Evolutionary conservation across 129 eudicot species (phyloP).

Genomic region (Artemisia tridentata): DNA sequence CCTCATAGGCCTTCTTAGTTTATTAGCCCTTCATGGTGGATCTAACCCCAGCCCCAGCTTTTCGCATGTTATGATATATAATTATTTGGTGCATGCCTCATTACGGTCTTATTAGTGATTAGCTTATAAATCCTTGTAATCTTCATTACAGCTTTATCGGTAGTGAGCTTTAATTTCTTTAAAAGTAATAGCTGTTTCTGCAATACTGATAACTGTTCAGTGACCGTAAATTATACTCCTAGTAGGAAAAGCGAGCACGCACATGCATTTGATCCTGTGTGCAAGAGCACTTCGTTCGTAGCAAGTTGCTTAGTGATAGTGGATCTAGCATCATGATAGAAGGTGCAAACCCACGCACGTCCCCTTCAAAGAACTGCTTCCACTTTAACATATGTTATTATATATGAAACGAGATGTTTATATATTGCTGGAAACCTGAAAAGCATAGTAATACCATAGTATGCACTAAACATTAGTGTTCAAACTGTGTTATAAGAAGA

Average conservation of each 20-base stretch:
- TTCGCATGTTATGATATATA: background rate
- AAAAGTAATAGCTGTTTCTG: background rate
- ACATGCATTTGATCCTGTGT: background rate
- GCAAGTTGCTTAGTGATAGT: background rate
- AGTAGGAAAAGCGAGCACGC: background rate
- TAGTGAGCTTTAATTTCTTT: background rate
- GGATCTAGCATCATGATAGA: background rate
- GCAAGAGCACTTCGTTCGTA: background rate
- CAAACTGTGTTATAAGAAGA: background rate
- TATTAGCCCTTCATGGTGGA: background rate
- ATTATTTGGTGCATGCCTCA: background rate
- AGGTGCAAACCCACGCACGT: background rate
- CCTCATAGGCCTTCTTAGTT: background rate
- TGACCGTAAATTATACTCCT: background rate
- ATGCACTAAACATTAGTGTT: background rate
- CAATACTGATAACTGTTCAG: background rate
- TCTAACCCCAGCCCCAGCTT: background rate
- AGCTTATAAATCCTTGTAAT: background rate
- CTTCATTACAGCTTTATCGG: background rate
- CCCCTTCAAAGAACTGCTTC: background rate
- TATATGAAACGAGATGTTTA: background rate
- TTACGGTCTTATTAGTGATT: conserved; percentile 3
- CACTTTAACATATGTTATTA: too few relatives aligned
- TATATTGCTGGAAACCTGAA: background rate
- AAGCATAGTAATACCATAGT: background rate